Evolutionary conservation across 2,329 filamentous ascomycete species (phyloP).

Genomic region (Colletotrichum sojae): DNA sequence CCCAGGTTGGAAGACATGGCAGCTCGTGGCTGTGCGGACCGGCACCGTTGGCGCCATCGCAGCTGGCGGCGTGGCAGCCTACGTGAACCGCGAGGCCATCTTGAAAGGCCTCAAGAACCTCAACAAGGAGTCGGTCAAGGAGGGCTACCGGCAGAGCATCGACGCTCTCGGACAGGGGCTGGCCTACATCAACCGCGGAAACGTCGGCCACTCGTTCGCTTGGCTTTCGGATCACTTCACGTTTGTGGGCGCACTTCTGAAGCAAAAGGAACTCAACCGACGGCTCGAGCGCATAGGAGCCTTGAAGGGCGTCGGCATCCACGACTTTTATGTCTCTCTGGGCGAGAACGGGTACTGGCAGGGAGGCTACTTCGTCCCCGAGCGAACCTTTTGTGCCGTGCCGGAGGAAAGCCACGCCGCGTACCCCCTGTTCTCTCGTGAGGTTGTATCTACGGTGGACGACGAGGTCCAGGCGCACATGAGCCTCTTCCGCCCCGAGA

Average conservation of each 20-base stretch:
- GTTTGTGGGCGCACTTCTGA: conserved; percentile 85
- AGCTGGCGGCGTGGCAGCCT: conserved; percentile 85
- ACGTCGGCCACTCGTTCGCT: conserved; percentile 76
- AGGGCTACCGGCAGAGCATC: conserved; percentile 64
- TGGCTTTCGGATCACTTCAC: conserved; percentile 89
- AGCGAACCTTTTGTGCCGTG: conserved; percentile 86
- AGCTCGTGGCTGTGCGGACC: conserved; percentile 81
- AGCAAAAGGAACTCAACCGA: conserved; percentile 78
- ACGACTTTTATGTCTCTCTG: conserved; percentile 83
- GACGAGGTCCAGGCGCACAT: conserved; percentile 84
- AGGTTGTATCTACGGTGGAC: conserved; percentile 73
- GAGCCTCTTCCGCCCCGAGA: conserved; percentile 73
- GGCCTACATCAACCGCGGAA: conserved; percentile 70
- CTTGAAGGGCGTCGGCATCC: conserved; percentile 76
- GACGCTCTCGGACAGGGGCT: conserved; percentile 67
- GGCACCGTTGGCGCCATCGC: conserved; percentile 86
- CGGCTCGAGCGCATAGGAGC: conserved; percentile 75
- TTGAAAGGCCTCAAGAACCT: conserved; percentile 62
- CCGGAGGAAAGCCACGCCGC: conserved; percentile 65
- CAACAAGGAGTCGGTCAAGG: conserved; percentile 62
- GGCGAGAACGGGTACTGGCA: conserved; percentile 78
- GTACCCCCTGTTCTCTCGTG: conserved; percentile 62
- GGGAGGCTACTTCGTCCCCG: conserved; percentile 71
- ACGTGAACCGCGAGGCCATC: conserved; percentile 82
- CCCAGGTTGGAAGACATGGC: conserved; percentile 68